Base-by-base conservation (phyloP, 495 filamentous ascomycete genomes). In the Lophiotrema nucula region DNA sequence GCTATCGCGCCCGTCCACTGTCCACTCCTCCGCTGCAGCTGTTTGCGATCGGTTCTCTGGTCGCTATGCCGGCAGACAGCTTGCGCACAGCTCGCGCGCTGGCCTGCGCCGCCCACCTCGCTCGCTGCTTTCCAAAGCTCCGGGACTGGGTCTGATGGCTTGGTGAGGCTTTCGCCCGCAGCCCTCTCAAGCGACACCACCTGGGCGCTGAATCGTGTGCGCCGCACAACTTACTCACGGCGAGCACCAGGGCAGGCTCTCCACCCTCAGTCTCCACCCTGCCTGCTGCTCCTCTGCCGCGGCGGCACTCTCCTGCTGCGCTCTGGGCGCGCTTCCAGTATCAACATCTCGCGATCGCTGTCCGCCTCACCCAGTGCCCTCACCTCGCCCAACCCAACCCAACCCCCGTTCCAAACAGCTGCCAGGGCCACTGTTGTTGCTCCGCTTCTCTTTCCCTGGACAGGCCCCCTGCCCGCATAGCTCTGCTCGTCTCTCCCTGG, bases 111-210 rank as follows among this genome's bases (percentile, higher is more conserved):
- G n/a, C n/a, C n/a, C n/a, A n/a, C 31, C 31, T 35, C 8, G 8
- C 31, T 26, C 39, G 43, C 56, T 35, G 21, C 31, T 46, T 54
- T 55, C 58, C 58, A 61, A 25, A 24, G 27, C 50, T 44, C 28
- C 42, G 45, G 58, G 31, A 19, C 37, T 61, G 58, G 58, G 58
- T 61, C 47, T 59, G 48, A 53, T 61, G 58, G 58, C 49, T 59
- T 42, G 45, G 18, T 33, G 28, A 42, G 19, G 47, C 15, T 21
- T 31, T n/a, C n/a, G n/a, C n/a, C n/a, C n/a, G n/a, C n/a, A n/a
- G n/a, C n/a, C n/a, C n/a, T 52, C 37, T 23, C 6, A 16, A 13
- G 16, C 25, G 24, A 4, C 46, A 35, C 31, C 31, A 35, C 31
- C 8, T 8, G 8, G 31, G 31, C 31, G n/a, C 31, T 35, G 31